Evolutionary conservation across 768 basidiomycete genomes (phyloP).

Genomic region (Boletus patriciae): DNA sequence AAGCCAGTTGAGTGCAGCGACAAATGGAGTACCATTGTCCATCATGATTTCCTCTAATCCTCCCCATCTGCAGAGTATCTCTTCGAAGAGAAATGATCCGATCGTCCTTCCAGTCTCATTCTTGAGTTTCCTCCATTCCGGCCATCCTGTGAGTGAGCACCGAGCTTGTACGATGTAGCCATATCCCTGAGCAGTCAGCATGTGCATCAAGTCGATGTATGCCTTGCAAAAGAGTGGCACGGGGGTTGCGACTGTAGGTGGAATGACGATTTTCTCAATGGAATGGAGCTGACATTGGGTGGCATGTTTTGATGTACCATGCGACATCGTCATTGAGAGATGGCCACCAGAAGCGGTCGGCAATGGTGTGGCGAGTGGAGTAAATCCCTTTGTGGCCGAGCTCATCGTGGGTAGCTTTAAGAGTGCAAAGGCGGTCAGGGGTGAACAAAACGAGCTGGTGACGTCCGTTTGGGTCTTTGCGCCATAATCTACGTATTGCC

Average conservation of each 20-base stretch:
- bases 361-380: conserved; percentile 5
- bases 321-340: conserved; percentile 27
- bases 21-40: background rate
- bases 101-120: too few species aligned
- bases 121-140: too few species aligned
- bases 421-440: background rate
- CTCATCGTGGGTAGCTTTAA: background rate
- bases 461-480: conserved; percentile 13
- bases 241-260: background rate
- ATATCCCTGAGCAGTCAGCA: too few species aligned
- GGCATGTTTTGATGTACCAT: conserved; percentile 38
- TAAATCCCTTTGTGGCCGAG: conserved; percentile 8
- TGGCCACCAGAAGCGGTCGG: conserved; percentile 33
- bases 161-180: too few species aligned
- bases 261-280: conserved; percentile 26
- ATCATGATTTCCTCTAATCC: background rate
- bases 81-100: too few species aligned
- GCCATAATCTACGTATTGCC: conserved; percentile 22
- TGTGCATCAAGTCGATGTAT: too few species aligned
- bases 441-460: conserved; percentile 26
- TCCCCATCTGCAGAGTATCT: background rate
- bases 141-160: too few species aligned
- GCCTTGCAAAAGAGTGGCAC: too few species aligned
- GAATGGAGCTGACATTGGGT: conserved; percentile 38
- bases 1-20: background rate